A percentile compares a stretch with the other conserved stretches of the same genome.
These are phyloP conservation scores for Graphilbum sp. DNA, from an alignment of 2,329 filamentous ascomycete species.

Conservation along the genomic window DNA sequence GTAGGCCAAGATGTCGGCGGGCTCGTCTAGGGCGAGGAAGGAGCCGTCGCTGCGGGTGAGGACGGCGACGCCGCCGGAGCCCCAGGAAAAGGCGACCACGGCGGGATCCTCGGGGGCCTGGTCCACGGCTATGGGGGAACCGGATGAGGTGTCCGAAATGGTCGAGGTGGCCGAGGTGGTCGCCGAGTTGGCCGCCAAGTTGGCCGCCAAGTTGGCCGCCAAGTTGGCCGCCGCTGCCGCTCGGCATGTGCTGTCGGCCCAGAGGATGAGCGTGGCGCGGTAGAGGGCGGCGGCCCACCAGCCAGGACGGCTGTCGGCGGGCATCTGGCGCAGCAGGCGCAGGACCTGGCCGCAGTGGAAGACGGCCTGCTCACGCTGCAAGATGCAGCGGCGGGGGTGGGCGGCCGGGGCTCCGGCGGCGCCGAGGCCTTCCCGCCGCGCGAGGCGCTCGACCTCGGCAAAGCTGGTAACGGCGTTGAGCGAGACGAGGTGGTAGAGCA, in stretches of 20 bases:
- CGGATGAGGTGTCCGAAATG: too few relatives aligned
- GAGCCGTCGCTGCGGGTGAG: slow-evolving; percentile 19
- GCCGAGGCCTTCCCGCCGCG: slow-evolving; percentile 42
- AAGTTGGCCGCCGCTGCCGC: too few relatives aligned
- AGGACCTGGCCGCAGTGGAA: slow-evolving; percentile 54
- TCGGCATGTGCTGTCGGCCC: slow-evolving; percentile 39
- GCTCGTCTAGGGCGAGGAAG: slow-evolving; percentile 20
- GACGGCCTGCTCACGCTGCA: slow-evolving; percentile 44
- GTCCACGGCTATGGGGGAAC: slow-evolving; percentile 19
- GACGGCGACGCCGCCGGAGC: slow-evolving; percentile 19
- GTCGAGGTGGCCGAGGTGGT: not conserved
- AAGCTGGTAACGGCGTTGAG: slow-evolving; percentile 54
- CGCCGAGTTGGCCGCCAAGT: not conserved
- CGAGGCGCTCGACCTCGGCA: slow-evolving; percentile 48
- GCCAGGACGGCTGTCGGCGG: slow-evolving; percentile 40
- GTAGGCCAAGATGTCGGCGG: slow-evolving; percentile 22
- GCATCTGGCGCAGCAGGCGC: slow-evolving; percentile 43
- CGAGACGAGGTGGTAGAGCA: slow-evolving; percentile 55
- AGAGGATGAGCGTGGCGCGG: slow-evolving; percentile 45
- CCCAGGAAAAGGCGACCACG: slow-evolving; percentile 22
- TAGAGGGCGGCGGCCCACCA: slow-evolving; percentile 62
- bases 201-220: too few relatives aligned
- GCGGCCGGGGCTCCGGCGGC: slow-evolving; percentile 31
- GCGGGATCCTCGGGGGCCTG: slow-evolving; percentile 22
- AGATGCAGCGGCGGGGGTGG: slow-evolving; percentile 47